phyloP scores from a whole-genome alignment of 1,284 basidiomycete genomes.

The Leccinum fallax region DNA sequence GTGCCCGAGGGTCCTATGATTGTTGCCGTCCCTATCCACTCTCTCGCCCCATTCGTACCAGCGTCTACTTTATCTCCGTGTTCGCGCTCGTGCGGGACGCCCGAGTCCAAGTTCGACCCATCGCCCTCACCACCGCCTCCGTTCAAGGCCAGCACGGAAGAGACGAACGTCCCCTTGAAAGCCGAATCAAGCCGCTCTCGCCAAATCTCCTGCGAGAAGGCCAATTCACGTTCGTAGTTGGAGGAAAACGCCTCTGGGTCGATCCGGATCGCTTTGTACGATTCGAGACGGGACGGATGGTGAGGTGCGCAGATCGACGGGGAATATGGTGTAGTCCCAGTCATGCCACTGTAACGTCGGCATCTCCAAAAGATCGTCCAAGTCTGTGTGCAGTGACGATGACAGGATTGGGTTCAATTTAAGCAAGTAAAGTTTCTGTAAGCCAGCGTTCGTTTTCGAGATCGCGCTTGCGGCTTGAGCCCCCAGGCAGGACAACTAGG shows the following conservation, averaged over 20 bases:
- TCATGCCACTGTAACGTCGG: not conserved
- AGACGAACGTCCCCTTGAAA: conserved; percentile 32
- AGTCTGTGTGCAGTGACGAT: not conserved
- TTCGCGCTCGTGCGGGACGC: not conserved
- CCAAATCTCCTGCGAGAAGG: conserved; percentile 38
- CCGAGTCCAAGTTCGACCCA: not conserved
- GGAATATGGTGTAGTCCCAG: conserved; percentile 17
- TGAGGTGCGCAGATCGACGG: conserved; percentile 19
- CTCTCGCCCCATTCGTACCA: not conserved
- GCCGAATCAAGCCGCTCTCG: conserved; percentile 31
- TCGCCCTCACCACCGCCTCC: not conserved
- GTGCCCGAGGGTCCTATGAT: conserved; percentile 33
- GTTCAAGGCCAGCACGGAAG: not conserved
- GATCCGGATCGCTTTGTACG: conserved; percentile 35
- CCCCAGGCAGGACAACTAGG: not conserved
- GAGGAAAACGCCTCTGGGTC: conserved; percentile 41
- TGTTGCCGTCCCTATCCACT: conserved; percentile 37
- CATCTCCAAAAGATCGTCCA: not conserved
- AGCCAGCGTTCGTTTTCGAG: not conserved
- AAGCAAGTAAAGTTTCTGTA: not conserved
- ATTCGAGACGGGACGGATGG: conserved; percentile 20
- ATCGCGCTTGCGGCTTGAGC: not conserved
- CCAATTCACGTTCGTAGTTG: conserved; percentile 36
- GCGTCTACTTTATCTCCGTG: not conserved
- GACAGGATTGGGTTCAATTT: not conserved